Base-by-base conservation (phyloP, 2,329 filamentous ascomycete species). In the Diaporthe caulivora region DNA sequence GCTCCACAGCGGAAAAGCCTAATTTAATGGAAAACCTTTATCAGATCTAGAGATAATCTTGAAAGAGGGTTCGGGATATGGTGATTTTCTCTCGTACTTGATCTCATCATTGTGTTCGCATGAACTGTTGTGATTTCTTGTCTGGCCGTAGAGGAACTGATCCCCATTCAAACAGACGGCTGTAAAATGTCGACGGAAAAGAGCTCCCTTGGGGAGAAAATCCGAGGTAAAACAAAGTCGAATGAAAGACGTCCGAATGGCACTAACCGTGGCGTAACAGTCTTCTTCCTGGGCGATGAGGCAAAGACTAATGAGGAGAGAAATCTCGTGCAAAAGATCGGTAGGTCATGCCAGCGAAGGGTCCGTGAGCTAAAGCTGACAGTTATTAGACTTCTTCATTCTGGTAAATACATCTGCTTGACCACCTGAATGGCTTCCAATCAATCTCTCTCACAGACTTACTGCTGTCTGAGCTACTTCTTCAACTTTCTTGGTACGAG, bases 401-500 rank as follows among this genome's bases (percentile, higher is more conserved):
- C 21, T 57, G 54, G 54, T 57, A 57, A 57, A 2, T 37, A 29
- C 29, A 37, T 57, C 31, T 31, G 18, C 54, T 37, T 3, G 54
- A 17, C 18, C 54, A 7, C 2, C 18, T 5, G 21, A 11, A 34
- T 3, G 18, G 9, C 17, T 18, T 18, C 2, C 1, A 37, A n/a
- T 37, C 34, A 55, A 57, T 4, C 29, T 0, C 18, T 13, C 31
- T n/a, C 7, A 34, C 21, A 57, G 78, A 82, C 81, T 0, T 83
- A 82, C 53, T 82, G 79, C 26, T 83, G 81, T 53, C 31, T 81
- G 0, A 82, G 80, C 40, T 83, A 77, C 69, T 82, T 83, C 54
- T 81, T 83, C 75, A 82, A 82, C 69, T 80, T 82, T 64, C 81
- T 87, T 1, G 54, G 54, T 57, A 57, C 29, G 54, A 11, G 54